These are phyloP conservation scores for Pilobolus umbonatus DNA, from an alignment of 192 early-diverging fungal genomes.

Conservation along the genomic window DNA sequence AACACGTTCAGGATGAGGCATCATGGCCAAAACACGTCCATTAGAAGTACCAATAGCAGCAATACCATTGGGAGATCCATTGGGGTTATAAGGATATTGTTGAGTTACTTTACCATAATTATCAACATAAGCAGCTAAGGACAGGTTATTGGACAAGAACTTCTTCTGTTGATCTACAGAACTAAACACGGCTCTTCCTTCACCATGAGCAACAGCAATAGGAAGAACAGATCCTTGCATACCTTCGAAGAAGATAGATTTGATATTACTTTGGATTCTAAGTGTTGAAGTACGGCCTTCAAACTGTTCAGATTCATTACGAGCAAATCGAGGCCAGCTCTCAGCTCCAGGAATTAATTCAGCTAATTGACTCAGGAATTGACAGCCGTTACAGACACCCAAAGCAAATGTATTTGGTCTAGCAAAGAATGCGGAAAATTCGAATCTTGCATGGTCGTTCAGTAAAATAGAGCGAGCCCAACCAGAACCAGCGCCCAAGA, in stretches of 20 bases:
- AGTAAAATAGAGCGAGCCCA: conserved; percentile 94
- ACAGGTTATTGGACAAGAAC: conserved; percentile 46
- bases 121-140: conserved; percentile 79
- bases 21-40: conserved; percentile 89
- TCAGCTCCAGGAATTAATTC: conserved; percentile 83
- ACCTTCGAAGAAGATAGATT: conserved; percentile 79
- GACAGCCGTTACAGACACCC: conserved; percentile 99
- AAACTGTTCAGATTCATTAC: conserved; percentile 93
- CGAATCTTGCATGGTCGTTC: conserved; percentile 58
- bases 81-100: conserved; percentile 96
- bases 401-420: conserved; percentile 90
- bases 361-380: conserved; percentile 86
- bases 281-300: conserved; percentile 87
- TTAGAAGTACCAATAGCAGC: conserved; percentile 80
- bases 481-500: conserved; percentile 95
- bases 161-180: conserved; percentile 33
- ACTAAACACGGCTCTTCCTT: conserved; percentile 86
- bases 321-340: conserved; percentile 88
- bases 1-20: conserved; percentile 99
- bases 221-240: conserved; percentile 90
- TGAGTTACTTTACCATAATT: conserved; percentile 73
- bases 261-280: conserved; percentile 41
- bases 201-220: conserved; percentile 95
- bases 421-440: conserved; percentile 79
- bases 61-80: conserved; percentile 83